A percentile compares a stretch with the other conserved stretches of the same genome.
phyloP scores from a whole-genome alignment of 495 filamentous ascomycete genomes.

The Aspergillus saccharolyticus region DNA sequence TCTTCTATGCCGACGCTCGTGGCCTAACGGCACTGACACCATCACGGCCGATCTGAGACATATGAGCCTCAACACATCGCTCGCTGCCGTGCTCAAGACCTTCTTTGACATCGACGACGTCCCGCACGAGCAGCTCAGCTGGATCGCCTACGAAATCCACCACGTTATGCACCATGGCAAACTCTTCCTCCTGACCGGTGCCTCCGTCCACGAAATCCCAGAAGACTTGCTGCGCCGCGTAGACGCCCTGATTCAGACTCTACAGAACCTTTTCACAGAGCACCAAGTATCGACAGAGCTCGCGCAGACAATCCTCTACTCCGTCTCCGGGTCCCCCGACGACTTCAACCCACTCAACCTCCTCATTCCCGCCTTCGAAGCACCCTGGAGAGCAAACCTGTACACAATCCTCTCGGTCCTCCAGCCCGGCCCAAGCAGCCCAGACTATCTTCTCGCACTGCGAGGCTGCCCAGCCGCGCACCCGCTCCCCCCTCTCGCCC shows the following conservation, averaged over 20 bases:
- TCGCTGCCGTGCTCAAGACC: background rate
- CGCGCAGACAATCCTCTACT: background rate
- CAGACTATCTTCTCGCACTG: background rate
- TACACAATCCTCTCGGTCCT: background rate
- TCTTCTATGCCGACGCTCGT: too few species aligned
- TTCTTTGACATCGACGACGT: slow-evolving; percentile 3
- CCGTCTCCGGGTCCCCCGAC: slow-evolving; percentile 2
- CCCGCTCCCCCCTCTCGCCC: background rate
- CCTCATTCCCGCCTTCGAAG: slow-evolving; percentile 3
- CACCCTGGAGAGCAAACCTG: background rate
- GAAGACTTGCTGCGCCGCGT: too few species aligned
- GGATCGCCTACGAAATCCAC: too few species aligned
- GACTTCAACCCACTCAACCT: slow-evolving; percentile 3
- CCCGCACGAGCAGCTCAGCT: background rate
- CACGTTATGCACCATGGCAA: too few species aligned
- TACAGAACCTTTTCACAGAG: background rate
- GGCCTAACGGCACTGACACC: too few species aligned
- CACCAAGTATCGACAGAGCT: background rate
- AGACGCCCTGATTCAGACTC: too few species aligned
- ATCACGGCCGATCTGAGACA: too few species aligned
- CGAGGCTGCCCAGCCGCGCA: background rate
- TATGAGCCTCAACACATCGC: background rate
- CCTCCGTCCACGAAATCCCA: too few species aligned
- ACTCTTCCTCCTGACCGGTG: too few species aligned
- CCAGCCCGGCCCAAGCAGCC: background rate